Base-by-base conservation (phyloP, 192 early-diverging fungal genomes). In the Coemansia sp. region DNA sequence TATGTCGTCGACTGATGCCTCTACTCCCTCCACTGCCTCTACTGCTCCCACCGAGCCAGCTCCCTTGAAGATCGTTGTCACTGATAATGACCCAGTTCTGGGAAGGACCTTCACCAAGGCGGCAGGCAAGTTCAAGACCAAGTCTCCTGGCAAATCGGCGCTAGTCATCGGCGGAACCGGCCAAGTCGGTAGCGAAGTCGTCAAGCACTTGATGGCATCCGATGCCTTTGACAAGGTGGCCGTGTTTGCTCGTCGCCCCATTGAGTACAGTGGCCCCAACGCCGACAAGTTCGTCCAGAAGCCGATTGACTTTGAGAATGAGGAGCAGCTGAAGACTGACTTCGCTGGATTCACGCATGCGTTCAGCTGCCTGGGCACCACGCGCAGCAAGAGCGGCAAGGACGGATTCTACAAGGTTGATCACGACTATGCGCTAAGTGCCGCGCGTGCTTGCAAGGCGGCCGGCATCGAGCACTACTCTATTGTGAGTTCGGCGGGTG, bases 391-490 rank as follows among this genome's bases (percentile, higher is more conserved):
- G 56, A 86, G 89, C 43, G 92, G 92, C 7, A 83, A 86, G 3
- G 89, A 87, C 20, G 77, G 69, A 3, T 95, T 93, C 59, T 70
- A 83, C 56, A 90, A 87, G 68, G 90, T 93, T 40, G 93, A 94
- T 60, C 89, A 91, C 45, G 86, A 88, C 60, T 93, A 94, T 60
- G 87, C 89, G 10, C 59, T 94, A 6, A 86, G 59, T 34, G 33
- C 69, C 2, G 68, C 63, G 58, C 63, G 63, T 34, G 70, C 74
- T 26, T 69, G 69, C 73, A 70, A 73, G 62, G 34, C 16, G 9
- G 67, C 66, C 31, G 46, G 50, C 38, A 51, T 73, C 14, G 67
- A 76, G 48, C 76, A 78, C 67, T 82, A 69, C 63, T 70, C 75
- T 14, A 66, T 79, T 39, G 70, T 77, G 65, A 76, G 71, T 59